These are phyloP conservation scores for Tricholoma matsutake DNA, from an alignment of 768 basidiomycete genomes.

Conservation along the genomic window DNA sequence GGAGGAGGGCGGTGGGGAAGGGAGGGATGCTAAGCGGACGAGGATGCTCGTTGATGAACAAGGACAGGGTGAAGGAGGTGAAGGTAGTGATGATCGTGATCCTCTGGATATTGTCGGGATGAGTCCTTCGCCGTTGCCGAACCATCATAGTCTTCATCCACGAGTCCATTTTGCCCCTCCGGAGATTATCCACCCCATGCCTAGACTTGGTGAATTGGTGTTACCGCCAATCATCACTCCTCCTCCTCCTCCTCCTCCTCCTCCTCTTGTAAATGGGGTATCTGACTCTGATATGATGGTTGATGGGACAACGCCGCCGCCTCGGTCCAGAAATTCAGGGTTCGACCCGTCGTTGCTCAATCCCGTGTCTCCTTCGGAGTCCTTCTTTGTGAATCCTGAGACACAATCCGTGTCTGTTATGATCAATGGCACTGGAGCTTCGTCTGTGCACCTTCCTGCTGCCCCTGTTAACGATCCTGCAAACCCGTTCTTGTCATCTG, in stretches of 20 bases:
- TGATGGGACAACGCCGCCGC: constrained; percentile 21
- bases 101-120: constrained; percentile 42
- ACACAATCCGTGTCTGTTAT: constrained; percentile 1
- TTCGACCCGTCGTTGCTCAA: constrained; percentile 56
- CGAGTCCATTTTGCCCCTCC: constrained; percentile 50
- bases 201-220: not conserved
- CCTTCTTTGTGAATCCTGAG: constrained; percentile 17
- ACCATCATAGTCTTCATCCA: constrained; percentile 11
- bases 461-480: constrained; percentile 11
- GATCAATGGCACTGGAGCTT: constrained; percentile 2
- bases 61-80: too few species aligned
- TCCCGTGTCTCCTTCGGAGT: constrained; percentile 36
- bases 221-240: not conserved
- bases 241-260: not conserved
- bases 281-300: constrained; percentile 32
- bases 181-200: constrained; percentile 23
- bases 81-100: constrained; percentile 49
- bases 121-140: constrained; percentile 28
- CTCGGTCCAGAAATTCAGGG: constrained; percentile 33
- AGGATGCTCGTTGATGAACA: constrained; percentile 44
- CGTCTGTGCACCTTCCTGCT: constrained; percentile 4
- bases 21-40: constrained; percentile 55
- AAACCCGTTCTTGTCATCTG: constrained; percentile 17
- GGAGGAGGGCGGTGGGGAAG: constrained; percentile 44
- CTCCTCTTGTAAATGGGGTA: not conserved